phyloP scores from a whole-genome alignment of 2,329 filamentous ascomycete species.

The Alternaria gansuensis region DNA sequence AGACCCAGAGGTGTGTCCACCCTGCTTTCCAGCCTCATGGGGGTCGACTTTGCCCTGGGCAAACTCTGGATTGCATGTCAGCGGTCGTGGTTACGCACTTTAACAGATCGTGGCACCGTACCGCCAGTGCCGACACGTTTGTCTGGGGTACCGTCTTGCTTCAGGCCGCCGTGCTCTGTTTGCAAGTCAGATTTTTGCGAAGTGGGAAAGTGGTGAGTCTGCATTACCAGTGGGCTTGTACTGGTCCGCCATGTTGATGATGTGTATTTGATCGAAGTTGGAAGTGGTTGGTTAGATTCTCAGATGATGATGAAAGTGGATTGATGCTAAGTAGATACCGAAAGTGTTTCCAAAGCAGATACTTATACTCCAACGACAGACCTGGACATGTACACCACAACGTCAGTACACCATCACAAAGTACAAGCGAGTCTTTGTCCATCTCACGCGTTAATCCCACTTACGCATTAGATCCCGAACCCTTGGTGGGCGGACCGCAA shows the following conservation, averaged over 20 bases:
- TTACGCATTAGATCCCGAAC: not conserved
- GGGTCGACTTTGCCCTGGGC: constrained; percentile 29
- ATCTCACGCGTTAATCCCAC: not conserved
- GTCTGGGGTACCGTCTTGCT: constrained; percentile 28
- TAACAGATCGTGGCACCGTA: not conserved
- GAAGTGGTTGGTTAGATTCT: not conserved
- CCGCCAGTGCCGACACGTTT: constrained; percentile 28
- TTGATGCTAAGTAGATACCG: not conserved
- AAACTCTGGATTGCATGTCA: constrained; percentile 18
- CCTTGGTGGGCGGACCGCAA: not conserved
- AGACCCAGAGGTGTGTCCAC: constrained; percentile 21
- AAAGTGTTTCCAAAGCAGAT: not conserved
- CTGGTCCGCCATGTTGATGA: constrained; percentile 18
- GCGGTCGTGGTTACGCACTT: not conserved
- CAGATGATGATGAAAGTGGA: not conserved
- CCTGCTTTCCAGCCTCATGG: constrained; percentile 28
- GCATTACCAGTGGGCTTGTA: constrained; percentile 24
- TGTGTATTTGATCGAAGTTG: not conserved
- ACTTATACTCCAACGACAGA: not conserved
- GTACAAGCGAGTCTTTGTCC: not conserved
- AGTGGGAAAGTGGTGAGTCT: not conserved
- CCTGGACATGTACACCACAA: not conserved
- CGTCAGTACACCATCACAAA: not conserved
- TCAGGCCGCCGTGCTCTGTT: constrained; percentile 24
- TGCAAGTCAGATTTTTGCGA: not conserved